These are phyloP conservation scores for Wickerhamomyces sp. DNA, from an alignment of 1,139 yeast species.

Conservation along the genomic window DNA sequence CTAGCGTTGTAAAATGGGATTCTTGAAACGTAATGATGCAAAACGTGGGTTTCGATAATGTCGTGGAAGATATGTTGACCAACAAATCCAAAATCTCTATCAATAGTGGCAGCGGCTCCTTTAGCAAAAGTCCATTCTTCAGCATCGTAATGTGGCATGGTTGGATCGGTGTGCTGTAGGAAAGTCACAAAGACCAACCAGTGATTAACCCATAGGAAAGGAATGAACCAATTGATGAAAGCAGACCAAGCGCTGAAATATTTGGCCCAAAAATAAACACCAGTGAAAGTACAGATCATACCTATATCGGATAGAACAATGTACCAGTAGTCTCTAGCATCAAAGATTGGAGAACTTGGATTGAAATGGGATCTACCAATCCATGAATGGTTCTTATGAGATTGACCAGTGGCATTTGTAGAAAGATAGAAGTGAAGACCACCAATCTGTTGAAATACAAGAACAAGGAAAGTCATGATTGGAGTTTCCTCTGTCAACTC, in stretches of 20 bases:
- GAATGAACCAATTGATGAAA: constrained; percentile 48
- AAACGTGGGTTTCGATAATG: constrained; percentile 59
- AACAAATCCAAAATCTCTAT: constrained; percentile 55
- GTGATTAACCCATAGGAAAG: constrained; percentile 55
- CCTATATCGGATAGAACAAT: constrained; percentile 52
- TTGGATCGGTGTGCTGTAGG: constrained; percentile 55
- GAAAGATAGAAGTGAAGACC: constrained; percentile 47
- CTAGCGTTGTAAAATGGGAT: constrained; percentile 61
- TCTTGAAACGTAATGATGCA: constrained; percentile 58
- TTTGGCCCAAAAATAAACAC: constrained; percentile 45
- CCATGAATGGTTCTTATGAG: constrained; percentile 32
- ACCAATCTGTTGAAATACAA: constrained; percentile 48
- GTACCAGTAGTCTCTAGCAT: constrained; percentile 50
- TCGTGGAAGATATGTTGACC: constrained; percentile 58
- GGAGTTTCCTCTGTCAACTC: constrained; percentile 55
- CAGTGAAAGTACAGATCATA: constrained; percentile 34
- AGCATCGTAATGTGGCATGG: constrained; percentile 54
- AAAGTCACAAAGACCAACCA: constrained; percentile 61
- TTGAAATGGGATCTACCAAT: constrained; percentile 40
- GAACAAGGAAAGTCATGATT: constrained; percentile 36
- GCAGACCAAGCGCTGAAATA: constrained; percentile 43
- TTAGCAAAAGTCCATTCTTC: constrained; percentile 59
- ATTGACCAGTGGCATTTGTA: constrained; percentile 53
- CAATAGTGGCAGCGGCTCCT: constrained; percentile 65
- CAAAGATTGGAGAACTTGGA: constrained; percentile 50